These are phyloP conservation scores for Stemphylium lycopersici DNA, from an alignment of 2,329 filamentous ascomycete species.

Conservation along the genomic window DNA sequence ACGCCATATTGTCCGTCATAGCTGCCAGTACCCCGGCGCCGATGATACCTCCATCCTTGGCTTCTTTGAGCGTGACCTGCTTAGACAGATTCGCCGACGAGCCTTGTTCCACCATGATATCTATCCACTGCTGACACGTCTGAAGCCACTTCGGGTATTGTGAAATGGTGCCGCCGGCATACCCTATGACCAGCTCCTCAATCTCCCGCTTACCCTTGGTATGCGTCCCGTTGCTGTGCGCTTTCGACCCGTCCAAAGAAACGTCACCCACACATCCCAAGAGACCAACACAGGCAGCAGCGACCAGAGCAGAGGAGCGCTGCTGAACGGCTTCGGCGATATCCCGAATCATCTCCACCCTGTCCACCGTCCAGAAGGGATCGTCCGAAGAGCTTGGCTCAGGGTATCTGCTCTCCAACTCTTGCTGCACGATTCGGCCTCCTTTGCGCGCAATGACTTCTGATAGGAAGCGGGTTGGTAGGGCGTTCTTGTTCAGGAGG, in stretches of 20 bases:
- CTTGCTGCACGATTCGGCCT: conserved; percentile 23
- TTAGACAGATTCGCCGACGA: conserved; percentile 44
- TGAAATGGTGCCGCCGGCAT: conserved; percentile 81
- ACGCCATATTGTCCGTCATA: conserved; percentile 45
- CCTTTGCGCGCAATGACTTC: conserved; percentile 63
- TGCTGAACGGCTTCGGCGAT: conserved; percentile 74
- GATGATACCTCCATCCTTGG: conserved; percentile 61
- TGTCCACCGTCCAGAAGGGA: conserved; percentile 64
- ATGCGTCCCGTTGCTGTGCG: conserved; percentile 26
- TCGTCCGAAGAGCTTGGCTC: conserved; percentile 48
- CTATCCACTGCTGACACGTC: conserved; percentile 73
- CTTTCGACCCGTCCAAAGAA: conserved; percentile 36
- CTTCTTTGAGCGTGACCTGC: conserved; percentile 59
- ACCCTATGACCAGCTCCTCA: conserved; percentile 75
- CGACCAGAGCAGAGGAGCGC: conserved; percentile 75
- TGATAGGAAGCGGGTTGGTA: conserved; percentile 76
- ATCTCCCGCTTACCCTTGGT: conserved; percentile 30
- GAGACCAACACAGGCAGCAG: conserved; percentile 73
- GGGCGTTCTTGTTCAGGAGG: conserved; percentile 64
- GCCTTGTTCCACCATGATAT: conserved; percentile 58
- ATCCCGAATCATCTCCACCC: conserved; percentile 65
- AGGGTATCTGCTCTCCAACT: conserved; percentile 62
- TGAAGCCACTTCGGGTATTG: conserved; percentile 76
- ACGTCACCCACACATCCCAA: conserved; percentile 73
- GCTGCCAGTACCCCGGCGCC: conserved; percentile 62